Evolutionary conservation across 2,329 filamentous ascomycete species (phyloP).

Genomic region (Apiospora pterosperma): DNA sequence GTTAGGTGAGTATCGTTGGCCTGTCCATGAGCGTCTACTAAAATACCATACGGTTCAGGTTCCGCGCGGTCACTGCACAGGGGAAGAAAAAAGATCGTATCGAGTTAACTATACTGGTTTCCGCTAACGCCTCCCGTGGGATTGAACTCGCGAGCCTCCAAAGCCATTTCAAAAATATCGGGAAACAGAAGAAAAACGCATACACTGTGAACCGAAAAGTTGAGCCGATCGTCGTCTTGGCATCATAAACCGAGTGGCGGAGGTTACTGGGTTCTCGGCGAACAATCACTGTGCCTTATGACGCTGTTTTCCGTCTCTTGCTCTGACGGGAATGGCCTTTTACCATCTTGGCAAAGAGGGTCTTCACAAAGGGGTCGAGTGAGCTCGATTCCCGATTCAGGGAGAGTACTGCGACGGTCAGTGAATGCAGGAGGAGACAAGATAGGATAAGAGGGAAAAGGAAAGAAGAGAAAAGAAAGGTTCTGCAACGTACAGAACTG

Average conservation of each 20-base stretch:
- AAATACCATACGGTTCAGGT: conserved; percentile 12
- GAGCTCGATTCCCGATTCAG: not conserved
- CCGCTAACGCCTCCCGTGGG: conserved; percentile 12
- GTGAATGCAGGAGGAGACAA: not conserved
- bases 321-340: conserved; percentile 6
- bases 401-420: not conserved
- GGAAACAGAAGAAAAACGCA: conserved; percentile 18
- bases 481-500: not conserved
- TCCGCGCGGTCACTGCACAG: conserved; percentile 13
- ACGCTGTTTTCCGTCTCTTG: not conserved
- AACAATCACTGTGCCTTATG: not conserved
- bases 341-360: conserved; percentile 1
- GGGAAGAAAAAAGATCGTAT: conserved; percentile 25
- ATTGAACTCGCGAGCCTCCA: conserved; percentile 19
- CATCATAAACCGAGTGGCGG: not conserved
- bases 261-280: not conserved
- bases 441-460: not conserved
- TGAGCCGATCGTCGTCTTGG: conserved; percentile 16
- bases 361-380: not conserved
- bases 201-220: conserved; percentile 19
- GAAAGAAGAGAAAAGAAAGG: not conserved
- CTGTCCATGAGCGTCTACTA: not conserved
- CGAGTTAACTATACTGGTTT: conserved; percentile 21
- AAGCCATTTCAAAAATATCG: conserved; percentile 21
- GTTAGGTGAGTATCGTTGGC: conserved; percentile 36